These are phyloP conservation scores for Madurella mycetomatis DNA, from an alignment of 2,329 filamentous ascomycete species.

Conservation along the genomic window DNA sequence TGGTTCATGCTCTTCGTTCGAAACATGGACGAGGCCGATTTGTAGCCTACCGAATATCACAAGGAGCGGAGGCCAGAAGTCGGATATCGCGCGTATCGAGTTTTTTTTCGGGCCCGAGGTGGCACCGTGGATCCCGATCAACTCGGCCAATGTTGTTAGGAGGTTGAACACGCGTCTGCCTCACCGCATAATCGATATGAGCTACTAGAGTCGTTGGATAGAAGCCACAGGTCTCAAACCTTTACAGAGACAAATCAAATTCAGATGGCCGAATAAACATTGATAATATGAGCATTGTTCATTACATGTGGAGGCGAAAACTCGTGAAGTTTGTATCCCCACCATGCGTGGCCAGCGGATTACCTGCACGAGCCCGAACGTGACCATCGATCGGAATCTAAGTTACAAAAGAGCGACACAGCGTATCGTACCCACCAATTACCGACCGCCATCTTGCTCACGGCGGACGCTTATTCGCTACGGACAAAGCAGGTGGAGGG, in stretches of 20 bases:
- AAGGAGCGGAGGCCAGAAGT: no score
- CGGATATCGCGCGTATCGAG: background rate
- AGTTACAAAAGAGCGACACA: conserved; percentile 7
- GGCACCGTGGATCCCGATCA: background rate
- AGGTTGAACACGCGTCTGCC: no score
- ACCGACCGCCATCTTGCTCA: background rate
- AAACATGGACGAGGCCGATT: conserved; percentile 39
- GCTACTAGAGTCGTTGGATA: no score
- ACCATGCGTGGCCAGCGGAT: background rate
- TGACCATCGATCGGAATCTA: background rate
- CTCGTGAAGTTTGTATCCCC: background rate
- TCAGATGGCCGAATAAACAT: background rate
- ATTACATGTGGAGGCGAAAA: no score
- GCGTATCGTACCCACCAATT: background rate
- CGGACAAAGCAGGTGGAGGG: conserved; percentile 15
- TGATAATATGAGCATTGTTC: background rate
- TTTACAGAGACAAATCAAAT: background rate
- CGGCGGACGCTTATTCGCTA: conserved; percentile 1
- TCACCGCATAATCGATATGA: no score
- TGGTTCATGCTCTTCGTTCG: conserved; percentile 39
- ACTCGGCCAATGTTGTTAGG: background rate
- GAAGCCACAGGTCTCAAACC: no score
- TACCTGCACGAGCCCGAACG: background rate
- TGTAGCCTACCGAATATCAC: conserved; percentile 12
- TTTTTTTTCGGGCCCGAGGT: background rate